Percentiles rank a stretch among this genome's conserved stretches.
phyloP scores from a whole-genome alignment of 306 rosid genomes.

The Cyamopsis tetragonoloba region DNA sequence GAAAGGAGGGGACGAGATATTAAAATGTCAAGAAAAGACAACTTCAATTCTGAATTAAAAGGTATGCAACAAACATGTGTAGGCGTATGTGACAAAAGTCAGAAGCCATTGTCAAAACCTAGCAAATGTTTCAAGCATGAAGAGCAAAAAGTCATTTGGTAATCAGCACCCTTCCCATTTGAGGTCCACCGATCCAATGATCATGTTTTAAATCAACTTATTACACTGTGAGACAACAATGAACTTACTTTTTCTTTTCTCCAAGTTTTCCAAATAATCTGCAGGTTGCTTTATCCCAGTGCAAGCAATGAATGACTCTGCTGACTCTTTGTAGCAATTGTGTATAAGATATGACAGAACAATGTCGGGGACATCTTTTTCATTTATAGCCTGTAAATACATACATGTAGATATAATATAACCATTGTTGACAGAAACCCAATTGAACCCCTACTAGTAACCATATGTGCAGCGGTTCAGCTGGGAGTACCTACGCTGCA shows the following conservation, averaged over 20 bases:
- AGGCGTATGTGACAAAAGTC: neutral
- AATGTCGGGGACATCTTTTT: slow-evolving; percentile 56
- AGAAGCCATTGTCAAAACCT: neutral
- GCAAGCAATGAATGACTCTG: slow-evolving; percentile 65
- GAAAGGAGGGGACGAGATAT: neutral
- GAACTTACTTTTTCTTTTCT: slow-evolving; percentile 75
- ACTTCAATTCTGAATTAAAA: neutral
- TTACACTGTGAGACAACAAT: neutral
- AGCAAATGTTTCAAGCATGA: neutral
- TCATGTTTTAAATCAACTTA: neutral
- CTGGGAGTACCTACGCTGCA: neutral
- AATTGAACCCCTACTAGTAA: neutral
- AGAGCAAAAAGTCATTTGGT: neutral
- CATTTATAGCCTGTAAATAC: slow-evolving; percentile 54
- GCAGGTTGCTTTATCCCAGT: slow-evolving; percentile 68
- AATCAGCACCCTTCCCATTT: neutral
- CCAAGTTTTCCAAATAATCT: slow-evolving; percentile 65
- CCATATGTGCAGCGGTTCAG: neutral
- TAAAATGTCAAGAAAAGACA: neutral
- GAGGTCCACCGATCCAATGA: slow-evolving; percentile 13
- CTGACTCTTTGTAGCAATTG: slow-evolving; percentile 75
- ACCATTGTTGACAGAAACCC: neutral
- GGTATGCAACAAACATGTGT: neutral
- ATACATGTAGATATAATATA: slow-evolving; percentile 5
- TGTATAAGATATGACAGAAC: slow-evolving; percentile 85